These are phyloP conservation scores for Podochytrium sp. DNA, from an alignment of 192 early-diverging fungal species.

Conservation along the genomic window DNA sequence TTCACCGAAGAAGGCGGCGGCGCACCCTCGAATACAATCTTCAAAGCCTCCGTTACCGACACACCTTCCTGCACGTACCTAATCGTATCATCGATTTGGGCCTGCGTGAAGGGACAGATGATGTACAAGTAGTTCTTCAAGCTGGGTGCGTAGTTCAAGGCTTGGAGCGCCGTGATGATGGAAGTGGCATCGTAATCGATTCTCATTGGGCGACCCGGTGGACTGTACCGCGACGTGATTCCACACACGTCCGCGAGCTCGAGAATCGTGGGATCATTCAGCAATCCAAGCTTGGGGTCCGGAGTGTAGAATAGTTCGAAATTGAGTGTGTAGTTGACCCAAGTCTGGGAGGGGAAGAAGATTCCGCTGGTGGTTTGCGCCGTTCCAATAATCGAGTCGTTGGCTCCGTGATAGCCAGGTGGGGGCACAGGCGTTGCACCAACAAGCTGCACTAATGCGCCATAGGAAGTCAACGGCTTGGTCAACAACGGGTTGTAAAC, in stretches of 20 bases:
- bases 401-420: neutral
- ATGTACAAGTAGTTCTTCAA: neutral
- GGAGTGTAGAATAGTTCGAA: constrained; percentile 33
- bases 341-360: constrained; percentile 21
- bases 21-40: neutral
- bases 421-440: neutral
- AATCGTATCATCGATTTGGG: constrained; percentile 1
- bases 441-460: neutral
- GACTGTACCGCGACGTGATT: constrained; percentile 17
- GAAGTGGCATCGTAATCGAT: constrained; percentile 31
- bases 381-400: constrained; percentile 17
- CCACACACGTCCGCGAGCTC: constrained; percentile 36
- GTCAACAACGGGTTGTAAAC: neutral
- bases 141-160: constrained; percentile 16
- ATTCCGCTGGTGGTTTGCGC: neutral
- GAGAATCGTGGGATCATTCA: constrained; percentile 34
- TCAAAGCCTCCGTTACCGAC: neutral
- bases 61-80: neutral
- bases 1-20: no score
- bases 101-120: constrained; percentile 9
- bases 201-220: constrained; percentile 5
- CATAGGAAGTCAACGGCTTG: neutral
- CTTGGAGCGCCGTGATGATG: constrained; percentile 17
- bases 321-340: constrained; percentile 21
- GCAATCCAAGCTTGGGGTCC: constrained; percentile 8